phyloP scores from a whole-genome alignment of 495 filamentous ascomycete species.

The Penicillium angulare region DNA sequence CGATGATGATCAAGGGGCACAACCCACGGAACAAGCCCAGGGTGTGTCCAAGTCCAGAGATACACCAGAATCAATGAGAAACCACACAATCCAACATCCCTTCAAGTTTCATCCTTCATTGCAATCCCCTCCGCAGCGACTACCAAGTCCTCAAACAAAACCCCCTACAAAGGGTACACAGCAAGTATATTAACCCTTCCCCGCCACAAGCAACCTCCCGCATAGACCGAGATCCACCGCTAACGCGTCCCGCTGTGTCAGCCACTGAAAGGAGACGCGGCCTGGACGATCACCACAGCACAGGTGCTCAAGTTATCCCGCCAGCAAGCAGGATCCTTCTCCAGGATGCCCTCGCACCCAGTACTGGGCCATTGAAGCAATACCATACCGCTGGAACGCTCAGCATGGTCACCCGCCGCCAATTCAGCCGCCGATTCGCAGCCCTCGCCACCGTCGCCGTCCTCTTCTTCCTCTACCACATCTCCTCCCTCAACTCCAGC shows the following conservation, averaged over 20 bases:
- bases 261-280: slow-evolving; percentile 10
- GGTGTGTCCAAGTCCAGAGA: too few relatives aligned
- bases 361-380: slow-evolving; percentile 13
- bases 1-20: neutral
- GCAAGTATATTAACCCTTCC: neutral
- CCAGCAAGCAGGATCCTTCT: slow-evolving; percentile 11
- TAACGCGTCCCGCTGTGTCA: slow-evolving; percentile 17
- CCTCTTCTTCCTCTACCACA: slow-evolving; percentile 34
- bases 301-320: slow-evolving; percentile 3
- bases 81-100: neutral
- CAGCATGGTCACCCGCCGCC: slow-evolving; percentile 32
- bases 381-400: neutral
- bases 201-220: neutral
- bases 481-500: slow-evolving; percentile 26
- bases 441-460: slow-evolving; percentile 25
- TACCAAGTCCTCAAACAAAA: too few relatives aligned
- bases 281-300: slow-evolving; percentile 10
- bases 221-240: neutral
- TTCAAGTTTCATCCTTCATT: neutral
- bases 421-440: slow-evolving; percentile 29
- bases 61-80: neutral
- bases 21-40: neutral
- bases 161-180: too few relatives aligned
- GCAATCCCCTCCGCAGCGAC: too few relatives aligned
- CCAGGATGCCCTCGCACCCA: slow-evolving; percentile 14